Percentiles rank a stretch among this genome's conserved stretches.
These are phyloP conservation scores for Populus hybrid DNA, from an alignment of 441 rosid genomes.

Conservation along the genomic window DNA sequence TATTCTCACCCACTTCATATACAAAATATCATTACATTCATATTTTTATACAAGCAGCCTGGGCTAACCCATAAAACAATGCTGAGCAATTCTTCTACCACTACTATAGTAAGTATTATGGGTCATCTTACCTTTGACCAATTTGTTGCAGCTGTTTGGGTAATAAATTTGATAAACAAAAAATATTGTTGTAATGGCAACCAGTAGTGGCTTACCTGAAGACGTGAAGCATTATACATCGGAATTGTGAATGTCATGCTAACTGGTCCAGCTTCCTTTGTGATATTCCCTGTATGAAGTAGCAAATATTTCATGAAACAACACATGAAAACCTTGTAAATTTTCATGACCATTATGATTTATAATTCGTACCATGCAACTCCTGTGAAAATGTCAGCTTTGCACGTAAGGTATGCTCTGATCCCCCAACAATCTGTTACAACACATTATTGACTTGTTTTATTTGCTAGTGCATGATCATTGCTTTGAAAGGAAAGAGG, in stretches of 20 bases:
- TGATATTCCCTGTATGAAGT: slow-evolving; percentile 66
- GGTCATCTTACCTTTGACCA: background rate
- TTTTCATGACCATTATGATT: background rate
- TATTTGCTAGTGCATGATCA: slow-evolving; percentile 12
- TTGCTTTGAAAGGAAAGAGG: background rate
- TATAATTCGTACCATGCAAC: slow-evolving; percentile 54
- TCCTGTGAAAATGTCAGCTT: slow-evolving; percentile 94
- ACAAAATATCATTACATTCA: background rate
- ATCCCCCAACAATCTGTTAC: slow-evolving; percentile 87
- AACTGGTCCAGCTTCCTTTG: slow-evolving; percentile 94
- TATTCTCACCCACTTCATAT: background rate
- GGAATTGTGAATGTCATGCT: slow-evolving; percentile 98
- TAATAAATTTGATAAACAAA: background rate
- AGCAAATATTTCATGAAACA: background rate
- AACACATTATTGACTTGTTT: slow-evolving; percentile 9
- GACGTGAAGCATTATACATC: slow-evolving; percentile 87
- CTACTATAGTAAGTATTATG: background rate
- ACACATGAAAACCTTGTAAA: background rate
- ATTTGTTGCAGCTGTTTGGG: background rate
- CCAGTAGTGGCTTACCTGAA: slow-evolving; percentile 58
- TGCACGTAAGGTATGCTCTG: slow-evolving; percentile 84
- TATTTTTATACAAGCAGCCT: background rate
- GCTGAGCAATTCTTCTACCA: background rate
- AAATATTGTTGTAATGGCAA: background rate
- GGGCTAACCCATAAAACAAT: background rate